Evolutionary conservation across 1,284 basidiomycete species (phyloP), one percentile per base, ranked within the genome.

Genomic region (Cystobasidium slooffiae): DNA sequence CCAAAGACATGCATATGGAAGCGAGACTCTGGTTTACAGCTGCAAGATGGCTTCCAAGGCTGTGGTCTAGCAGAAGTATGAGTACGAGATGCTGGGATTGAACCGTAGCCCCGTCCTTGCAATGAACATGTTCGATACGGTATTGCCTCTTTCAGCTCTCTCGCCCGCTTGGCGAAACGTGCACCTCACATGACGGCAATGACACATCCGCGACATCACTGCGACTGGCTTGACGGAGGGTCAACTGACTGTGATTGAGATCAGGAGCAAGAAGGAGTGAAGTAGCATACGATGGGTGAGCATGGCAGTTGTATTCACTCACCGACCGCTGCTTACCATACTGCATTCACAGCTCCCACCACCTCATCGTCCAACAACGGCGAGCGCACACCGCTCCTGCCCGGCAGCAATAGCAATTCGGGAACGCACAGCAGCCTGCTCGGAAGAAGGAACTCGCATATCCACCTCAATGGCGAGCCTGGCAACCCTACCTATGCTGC

Each of bases 401-500:
- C 44, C 10, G 61, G 44, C 18, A 41, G 22, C n/a, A 63, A 12
- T 6, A 49, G 20, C 43, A 46, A 37, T 6, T 16, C 14, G 47
- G 20, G 24, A 12, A 63, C 44, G 12, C 43, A 41, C 56, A 59
- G 56, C 37, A 41, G 22, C 31, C 39, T 59, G 12, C 20, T 59
- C n/a, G 56, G 56, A 41, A 31, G 56, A 9, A 59, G 56, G 9
- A 59, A 43, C 39, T 59, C 56, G 37, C 56, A 59, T 31, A 59
- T 59, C 56, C 56, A 59, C 31, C 56, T 59, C 22, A 59, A 59
- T n/a, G 37, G 56, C 72, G 20, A 56, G 68, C 51, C 72, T 52
- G 47, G 37, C 52, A 39, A 72, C 22, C 78, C 78, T 4, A 58
- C 72, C n/a, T 49, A 63, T 39, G 39, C 85, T 9, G 78, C 83